A percentile compares a stretch with the other conserved stretches of the same genome.
Evolutionary conservation across 1,139 yeast species (phyloP).

Genomic region (Sugiyamaella sp.): DNA sequence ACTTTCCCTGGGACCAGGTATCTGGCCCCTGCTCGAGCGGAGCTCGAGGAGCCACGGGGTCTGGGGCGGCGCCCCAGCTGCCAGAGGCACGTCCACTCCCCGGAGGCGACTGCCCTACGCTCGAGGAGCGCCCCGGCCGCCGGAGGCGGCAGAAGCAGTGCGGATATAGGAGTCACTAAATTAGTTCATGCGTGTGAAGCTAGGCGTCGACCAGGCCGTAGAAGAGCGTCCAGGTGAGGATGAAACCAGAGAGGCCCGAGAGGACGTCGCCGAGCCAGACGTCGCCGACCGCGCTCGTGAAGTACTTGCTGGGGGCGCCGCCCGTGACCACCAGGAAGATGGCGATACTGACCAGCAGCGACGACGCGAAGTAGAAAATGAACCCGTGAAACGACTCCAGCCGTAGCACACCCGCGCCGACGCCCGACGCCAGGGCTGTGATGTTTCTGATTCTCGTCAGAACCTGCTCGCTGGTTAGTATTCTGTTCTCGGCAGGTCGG

Average conservation of each 20-base stretch:
- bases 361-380: slow-evolving; percentile 56
- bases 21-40: background rate
- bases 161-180: background rate
- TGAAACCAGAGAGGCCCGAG: slow-evolving; percentile 65
- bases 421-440: slow-evolving; percentile 66
- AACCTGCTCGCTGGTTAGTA: too few relatives aligned
- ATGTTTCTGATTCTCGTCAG: slow-evolving; percentile 54
- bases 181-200: slow-evolving; percentile 23
- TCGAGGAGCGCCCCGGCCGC: background rate
- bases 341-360: slow-evolving; percentile 49
- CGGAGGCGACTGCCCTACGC: background rate
- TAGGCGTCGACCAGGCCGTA: slow-evolving; percentile 60
- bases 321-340: slow-evolving; percentile 51
- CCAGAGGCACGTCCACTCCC: background rate
- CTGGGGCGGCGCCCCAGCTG: slow-evolving; percentile 2
- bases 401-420: slow-evolving; percentile 71
- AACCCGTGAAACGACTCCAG: slow-evolving; percentile 69
- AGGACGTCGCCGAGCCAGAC: slow-evolving; percentile 59
- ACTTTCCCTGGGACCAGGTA: background rate
- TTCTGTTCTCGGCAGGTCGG: too few relatives aligned
- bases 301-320: slow-evolving; percentile 52
- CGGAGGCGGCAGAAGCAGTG: background rate
- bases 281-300: slow-evolving; percentile 56
- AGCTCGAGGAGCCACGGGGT: background rate
- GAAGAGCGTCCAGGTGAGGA: slow-evolving; percentile 85